Conservation (phyloP, 305 asterid species). For the Fraxinus velutina region DNA sequence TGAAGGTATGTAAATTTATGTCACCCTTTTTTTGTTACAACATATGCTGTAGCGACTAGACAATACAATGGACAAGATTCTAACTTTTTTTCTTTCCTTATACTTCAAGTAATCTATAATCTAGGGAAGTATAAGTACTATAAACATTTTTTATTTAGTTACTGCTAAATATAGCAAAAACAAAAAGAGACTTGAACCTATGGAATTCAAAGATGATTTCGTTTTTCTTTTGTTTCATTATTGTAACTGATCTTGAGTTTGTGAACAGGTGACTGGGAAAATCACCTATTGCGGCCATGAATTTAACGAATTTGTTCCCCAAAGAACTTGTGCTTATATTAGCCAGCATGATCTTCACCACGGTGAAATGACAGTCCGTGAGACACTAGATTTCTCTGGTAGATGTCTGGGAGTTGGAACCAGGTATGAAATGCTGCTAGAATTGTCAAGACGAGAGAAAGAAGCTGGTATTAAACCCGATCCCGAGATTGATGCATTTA, state of each 20-base stretch:
- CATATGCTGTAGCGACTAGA: background rate
- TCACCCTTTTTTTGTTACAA: background rate
- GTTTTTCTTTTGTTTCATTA: background rate
- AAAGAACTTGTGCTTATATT: conserved; percentile 77
- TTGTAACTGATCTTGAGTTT: background rate
- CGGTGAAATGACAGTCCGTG: conserved; percentile 59
- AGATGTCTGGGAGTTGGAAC: conserved; percentile 57
- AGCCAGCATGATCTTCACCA: conserved; percentile 56
- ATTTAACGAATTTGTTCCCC: conserved; percentile 47
- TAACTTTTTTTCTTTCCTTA: background rate
- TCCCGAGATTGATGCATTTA: conserved; percentile 54
- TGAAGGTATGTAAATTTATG: conserved; percentile 39
- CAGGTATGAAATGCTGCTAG: conserved; percentile 45
- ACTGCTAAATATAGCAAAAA: background rate
- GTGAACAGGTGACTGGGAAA: conserved; percentile 53
- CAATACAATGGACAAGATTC: background rate
- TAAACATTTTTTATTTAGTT: background rate
- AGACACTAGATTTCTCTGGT: conserved; percentile 53
- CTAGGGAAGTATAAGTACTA: background rate
- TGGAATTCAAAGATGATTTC: background rate
- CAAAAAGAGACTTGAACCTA: background rate
- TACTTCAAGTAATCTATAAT: background rate
- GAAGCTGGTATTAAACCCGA: conserved; percentile 54
- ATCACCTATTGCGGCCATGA: conserved; percentile 56
- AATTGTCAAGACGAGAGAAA: conserved; percentile 56